A percentile compares a stretch with the other conserved stretches of the same genome.
phyloP scores from a whole-genome alignment of 192 early-diverging fungal genomes.

The Backusella psychrophila region DNA sequence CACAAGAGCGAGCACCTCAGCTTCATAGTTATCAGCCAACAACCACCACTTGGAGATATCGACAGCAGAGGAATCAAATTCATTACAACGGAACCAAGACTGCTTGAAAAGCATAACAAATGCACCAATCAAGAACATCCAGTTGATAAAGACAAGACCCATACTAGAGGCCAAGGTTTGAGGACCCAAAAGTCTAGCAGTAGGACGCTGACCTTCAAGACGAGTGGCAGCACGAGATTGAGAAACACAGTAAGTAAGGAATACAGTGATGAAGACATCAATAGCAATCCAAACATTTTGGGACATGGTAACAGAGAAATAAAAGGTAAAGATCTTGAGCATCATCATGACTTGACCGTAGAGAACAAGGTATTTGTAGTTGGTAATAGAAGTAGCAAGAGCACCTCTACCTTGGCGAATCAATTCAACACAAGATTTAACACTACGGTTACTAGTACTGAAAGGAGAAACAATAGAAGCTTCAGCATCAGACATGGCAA shows the following conservation, averaged over 20 bases:
- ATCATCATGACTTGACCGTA: constrained; percentile 71
- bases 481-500: constrained; percentile 79
- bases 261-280: constrained; percentile 64
- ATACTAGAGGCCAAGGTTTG: constrained; percentile 62
- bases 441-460: constrained; percentile 59
- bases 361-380: constrained; percentile 60
- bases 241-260: constrained; percentile 61
- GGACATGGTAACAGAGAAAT: constrained; percentile 59
- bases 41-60: constrained; percentile 74
- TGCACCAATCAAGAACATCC: constrained; percentile 51
- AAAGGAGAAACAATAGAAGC: constrained; percentile 84
- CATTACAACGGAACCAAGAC: constrained; percentile 63
- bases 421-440: constrained; percentile 68
- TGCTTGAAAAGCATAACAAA: constrained; percentile 49
- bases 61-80: constrained; percentile 59
- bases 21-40: constrained; percentile 74
- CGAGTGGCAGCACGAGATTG: constrained; percentile 53
- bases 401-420: constrained; percentile 68
- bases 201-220: constrained; percentile 59
- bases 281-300: constrained; percentile 70
- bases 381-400: constrained; percentile 66
- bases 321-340: constrained; percentile 61
- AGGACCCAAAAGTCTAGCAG: constrained; percentile 69
- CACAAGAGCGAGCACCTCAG: constrained; percentile 50
- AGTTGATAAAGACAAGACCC: constrained; percentile 67